These are phyloP conservation scores for Fusarium sp. DNA, from an alignment of 2,329 filamentous ascomycete species.

Conservation along the genomic window DNA sequence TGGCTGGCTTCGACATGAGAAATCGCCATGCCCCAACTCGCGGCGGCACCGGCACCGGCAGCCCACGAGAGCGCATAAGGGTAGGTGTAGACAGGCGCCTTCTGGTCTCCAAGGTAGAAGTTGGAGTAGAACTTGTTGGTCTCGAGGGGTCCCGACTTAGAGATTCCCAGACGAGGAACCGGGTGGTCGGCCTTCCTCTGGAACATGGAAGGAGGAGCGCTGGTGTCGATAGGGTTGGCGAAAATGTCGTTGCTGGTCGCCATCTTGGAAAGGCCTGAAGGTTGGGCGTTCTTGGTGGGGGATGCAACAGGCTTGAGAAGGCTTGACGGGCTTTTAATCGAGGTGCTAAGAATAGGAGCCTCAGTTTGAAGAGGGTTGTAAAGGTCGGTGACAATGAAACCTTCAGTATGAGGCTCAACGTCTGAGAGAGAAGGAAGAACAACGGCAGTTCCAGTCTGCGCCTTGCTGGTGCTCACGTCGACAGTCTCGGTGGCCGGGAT, in stretches of 20 bases:
- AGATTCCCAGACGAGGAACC: constrained; percentile 65
- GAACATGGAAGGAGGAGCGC: constrained; percentile 63
- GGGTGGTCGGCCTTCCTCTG: constrained; percentile 67
- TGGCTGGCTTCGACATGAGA: constrained; percentile 78
- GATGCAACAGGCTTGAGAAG: constrained; percentile 45
- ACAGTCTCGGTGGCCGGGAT: constrained; percentile 45
- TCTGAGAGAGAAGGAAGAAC: constrained; percentile 47
- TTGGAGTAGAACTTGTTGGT: constrained; percentile 90
- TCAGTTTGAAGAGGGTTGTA: constrained; percentile 32
- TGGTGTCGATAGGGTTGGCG: constrained; percentile 64
- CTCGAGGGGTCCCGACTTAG: constrained; percentile 63
- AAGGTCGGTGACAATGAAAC: constrained; percentile 44
- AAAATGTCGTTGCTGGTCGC: constrained; percentile 64
- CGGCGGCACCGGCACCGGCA: constrained; percentile 69
- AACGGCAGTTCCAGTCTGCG: constrained; percentile 43
- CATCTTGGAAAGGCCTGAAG: constrained; percentile 38
- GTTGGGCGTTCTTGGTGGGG: constrained; percentile 38
- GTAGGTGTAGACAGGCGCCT: constrained; percentile 77
- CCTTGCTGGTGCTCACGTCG: constrained; percentile 40
- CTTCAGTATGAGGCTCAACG: constrained; percentile 48
- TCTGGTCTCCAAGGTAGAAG: constrained; percentile 81
- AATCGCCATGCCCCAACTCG: constrained; percentile 82
- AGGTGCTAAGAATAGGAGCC: constrained; percentile 28
- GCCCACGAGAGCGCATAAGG: constrained; percentile 80
- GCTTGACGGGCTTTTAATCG: constrained; percentile 54